These are phyloP conservation scores for Oryza officinalis DNA, from an alignment of 176 grass and related monocot species.

Conservation along the genomic window DNA sequence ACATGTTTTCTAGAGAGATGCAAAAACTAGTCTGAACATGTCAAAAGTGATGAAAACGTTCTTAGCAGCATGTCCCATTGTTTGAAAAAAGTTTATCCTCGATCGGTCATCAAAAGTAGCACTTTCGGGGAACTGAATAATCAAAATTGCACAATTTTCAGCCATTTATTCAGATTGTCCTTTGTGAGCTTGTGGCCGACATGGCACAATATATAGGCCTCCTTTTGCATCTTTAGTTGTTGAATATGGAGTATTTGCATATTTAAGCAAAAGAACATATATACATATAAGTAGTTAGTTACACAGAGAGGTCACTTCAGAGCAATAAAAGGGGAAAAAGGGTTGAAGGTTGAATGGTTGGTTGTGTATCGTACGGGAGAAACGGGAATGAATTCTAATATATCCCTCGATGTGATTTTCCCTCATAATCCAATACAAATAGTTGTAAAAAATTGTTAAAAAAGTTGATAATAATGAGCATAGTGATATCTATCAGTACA, in stretches of 20 bases:
- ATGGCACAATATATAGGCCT: slow-evolving; percentile 14
- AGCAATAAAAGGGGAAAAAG: not conserved
- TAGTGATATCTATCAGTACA: no score
- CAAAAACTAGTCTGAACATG: not conserved
- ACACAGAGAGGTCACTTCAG: not conserved
- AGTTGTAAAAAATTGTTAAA: no score
- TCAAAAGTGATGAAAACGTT: not conserved
- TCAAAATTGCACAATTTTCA: not conserved
- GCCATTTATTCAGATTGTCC: not conserved
- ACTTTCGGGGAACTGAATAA: not conserved
- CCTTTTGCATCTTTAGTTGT: slow-evolving; percentile 12
- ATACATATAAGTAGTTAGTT: no score
- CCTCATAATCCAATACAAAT: no score
- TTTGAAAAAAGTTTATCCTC: not conserved
- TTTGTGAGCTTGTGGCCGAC: slow-evolving; percentile 41
- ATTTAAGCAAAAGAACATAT: not conserved
- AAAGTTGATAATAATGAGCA: no score
- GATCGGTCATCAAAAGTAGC: not conserved
- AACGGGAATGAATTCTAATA: no score
- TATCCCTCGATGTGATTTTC: no score
- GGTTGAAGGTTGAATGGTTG: no score
- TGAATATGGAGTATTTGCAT: not conserved
- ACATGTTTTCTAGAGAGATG: not conserved
- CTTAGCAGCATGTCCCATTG: not conserved
- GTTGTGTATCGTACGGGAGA: no score